Evolutionary conservation across 2,329 filamentous ascomycete species (phyloP).

Genomic region (Dothiorella sarmentorum): DNA sequence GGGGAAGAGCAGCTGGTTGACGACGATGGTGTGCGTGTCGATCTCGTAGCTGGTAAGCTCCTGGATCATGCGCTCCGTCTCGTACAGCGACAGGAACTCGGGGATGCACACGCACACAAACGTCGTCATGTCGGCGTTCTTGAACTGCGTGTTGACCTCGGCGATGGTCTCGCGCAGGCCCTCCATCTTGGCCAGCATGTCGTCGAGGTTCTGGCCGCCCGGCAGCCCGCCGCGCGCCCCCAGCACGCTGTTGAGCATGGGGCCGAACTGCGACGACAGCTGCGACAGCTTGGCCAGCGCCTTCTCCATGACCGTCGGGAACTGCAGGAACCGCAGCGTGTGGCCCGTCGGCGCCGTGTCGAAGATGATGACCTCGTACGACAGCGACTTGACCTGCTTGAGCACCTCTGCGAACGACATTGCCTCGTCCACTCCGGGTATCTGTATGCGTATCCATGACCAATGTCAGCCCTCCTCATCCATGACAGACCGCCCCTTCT

Average conservation of each 20-base stretch:
- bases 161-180: constrained; percentile 85
- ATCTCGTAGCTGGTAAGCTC: constrained; percentile 90
- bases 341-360: constrained; percentile 97
- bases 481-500: background rate
- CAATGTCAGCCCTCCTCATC: background rate
- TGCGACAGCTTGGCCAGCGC: constrained; percentile 96
- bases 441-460: constrained; percentile 50
- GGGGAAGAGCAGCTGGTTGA: constrained; percentile 96
- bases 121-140: constrained; percentile 90
- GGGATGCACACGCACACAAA: constrained; percentile 99
- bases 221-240: constrained; percentile 74
- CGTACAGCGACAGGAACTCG: constrained; percentile 93
- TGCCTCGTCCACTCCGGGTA: constrained; percentile 96
- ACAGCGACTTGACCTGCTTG: constrained; percentile 98
- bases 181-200: constrained; percentile 94
- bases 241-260: constrained; percentile 90
- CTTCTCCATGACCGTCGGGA: constrained; percentile 96
- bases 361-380: constrained; percentile 98
- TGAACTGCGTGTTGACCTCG: constrained; percentile 98
- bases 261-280: constrained; percentile 89
- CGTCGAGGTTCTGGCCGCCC: constrained; percentile 87
- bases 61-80: constrained; percentile 99
- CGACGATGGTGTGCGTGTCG: constrained; percentile 95
- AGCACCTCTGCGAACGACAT: constrained; percentile 99
- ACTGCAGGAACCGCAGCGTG: constrained; percentile 97